These are phyloP conservation scores for Batkoa obscura DNA, from an alignment of 371 early-diverging fungal genomes.

Conservation along the genomic window DNA sequence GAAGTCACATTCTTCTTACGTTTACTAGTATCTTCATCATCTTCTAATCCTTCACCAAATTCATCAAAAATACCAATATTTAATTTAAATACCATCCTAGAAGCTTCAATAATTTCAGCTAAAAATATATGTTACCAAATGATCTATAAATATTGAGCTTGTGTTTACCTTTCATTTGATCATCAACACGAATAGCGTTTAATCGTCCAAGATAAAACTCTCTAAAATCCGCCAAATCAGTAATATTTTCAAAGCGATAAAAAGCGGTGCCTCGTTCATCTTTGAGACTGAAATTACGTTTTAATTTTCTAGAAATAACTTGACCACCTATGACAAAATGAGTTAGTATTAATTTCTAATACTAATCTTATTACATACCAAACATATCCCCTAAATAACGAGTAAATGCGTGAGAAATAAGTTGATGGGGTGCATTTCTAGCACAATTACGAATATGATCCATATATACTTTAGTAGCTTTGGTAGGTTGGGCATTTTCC, in stretches of 20 bases:
- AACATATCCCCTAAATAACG: constrained; percentile 30
- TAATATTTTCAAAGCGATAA: constrained; percentile 20
- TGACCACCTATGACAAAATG: constrained; percentile 16
- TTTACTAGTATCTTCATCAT: neutral
- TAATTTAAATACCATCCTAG: constrained; percentile 19
- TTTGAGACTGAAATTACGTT: constrained; percentile 4
- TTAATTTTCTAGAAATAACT: constrained; percentile 19
- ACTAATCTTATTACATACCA: neutral
- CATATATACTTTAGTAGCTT: constrained; percentile 19
- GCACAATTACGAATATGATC: constrained; percentile 18
- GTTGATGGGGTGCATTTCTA: constrained; percentile 14
- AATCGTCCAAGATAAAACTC: constrained; percentile 15
- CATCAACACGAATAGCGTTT: neutral
- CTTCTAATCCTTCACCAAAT: neutral
- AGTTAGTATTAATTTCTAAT: neutral
- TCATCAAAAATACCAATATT: constrained; percentile 20
- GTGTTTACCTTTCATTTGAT: neutral
- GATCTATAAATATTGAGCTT: neutral
- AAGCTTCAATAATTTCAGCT: constrained; percentile 21
- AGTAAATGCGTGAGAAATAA: constrained; percentile 26
- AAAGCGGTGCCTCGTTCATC: constrained; percentile 18
- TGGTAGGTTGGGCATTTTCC: constrained; percentile 16
- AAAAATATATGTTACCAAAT: neutral
- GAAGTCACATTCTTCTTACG: neutral
- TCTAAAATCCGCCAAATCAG: constrained; percentile 24